Evolutionary conservation across 1,284 basidiomycete genomes (phyloP), one percentile per base, ranked within the genome.

Genomic region (Trametes pubescens): DNA sequence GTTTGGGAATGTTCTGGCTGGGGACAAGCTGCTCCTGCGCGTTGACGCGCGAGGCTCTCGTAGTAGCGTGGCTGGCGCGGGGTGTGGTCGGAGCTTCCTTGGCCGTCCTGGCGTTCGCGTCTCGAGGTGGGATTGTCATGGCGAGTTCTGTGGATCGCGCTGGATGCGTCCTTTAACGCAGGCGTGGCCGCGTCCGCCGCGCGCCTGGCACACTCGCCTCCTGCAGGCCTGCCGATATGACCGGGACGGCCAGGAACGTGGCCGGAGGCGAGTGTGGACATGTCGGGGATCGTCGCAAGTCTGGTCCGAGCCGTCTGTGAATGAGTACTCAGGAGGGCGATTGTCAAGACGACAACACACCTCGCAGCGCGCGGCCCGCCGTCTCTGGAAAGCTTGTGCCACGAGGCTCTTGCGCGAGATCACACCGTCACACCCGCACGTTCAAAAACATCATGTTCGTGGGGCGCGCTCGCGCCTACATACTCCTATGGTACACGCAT

Each of bases 281-380:
- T 65, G 59, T 65, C 67, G 67, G 67, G 57, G 62, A 68, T 64
- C 63, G 61, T 65, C 66, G 63, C 54, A 46, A 24, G 9, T 40
- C 57, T 56, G 34, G 44, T 62, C 49, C 35, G 51, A 57, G 40
- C 34, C 37, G 37, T 43, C 52, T 57, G 65, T 35, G 55, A 47
- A 55, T 48, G n/a, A 44, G 37, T 21, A 21, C 34, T 24, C 21
- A 46, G 32, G 40, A 40, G 21, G 43, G 48, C 34, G 44, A 58
- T 56, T 54, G 63, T 62, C 66, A 65, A 65, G 63, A 63, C 52
- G 46, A 66, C 52, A 47, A 66, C 65, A 46, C 44, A 61, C 47
- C 57, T 55, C 37, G 22, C 53, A 37, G 53, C 51, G 34, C 34
- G 56, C 47, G 37, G 51, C 24, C n/a, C 47, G 21, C 54, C 29